Evolutionary conservation across 768 basidiomycete species (phyloP).

Genomic region (Chalciporus pseudorubinellus): DNA sequence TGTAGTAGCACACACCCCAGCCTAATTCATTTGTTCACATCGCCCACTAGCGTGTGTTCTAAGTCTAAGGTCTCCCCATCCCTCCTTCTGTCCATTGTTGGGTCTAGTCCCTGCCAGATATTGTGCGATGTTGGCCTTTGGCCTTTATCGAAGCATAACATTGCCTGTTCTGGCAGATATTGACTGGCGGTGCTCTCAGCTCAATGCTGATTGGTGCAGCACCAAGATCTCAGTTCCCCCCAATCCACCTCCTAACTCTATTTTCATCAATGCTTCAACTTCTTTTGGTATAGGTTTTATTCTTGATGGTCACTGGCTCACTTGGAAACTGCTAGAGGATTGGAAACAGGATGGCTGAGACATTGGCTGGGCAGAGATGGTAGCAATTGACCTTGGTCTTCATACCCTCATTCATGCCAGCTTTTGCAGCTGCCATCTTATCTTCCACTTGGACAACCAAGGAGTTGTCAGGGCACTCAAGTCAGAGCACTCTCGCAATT

Average conservation of each 20-base stretch:
- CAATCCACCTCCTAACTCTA: neutral
- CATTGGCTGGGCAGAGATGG: slow-evolving; percentile 47
- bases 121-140: too few relatives aligned
- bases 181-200: neutral
- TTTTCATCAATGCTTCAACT: neutral
- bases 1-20: too few relatives aligned
- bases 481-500: neutral
- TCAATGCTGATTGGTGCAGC: neutral
- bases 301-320: slow-evolving; percentile 34
- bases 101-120: too few relatives aligned
- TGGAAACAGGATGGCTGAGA: slow-evolving; percentile 30
- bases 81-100: too few relatives aligned
- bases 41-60: too few relatives aligned
- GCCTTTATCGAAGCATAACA: too few relatives aligned
- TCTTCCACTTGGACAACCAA: slow-evolving; percentile 40
- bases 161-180: neutral
- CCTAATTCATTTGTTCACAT: too few relatives aligned
- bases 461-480: slow-evolving; percentile 31
- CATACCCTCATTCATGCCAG: slow-evolving; percentile 28
- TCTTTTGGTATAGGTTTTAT: slow-evolving; percentile 33
- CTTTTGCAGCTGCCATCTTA: slow-evolving; percentile 20
- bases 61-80: too few relatives aligned
- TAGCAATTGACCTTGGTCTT: slow-evolving; percentile 42
- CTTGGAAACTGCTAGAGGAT: slow-evolving; percentile 37
- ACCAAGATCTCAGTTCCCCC: neutral